Evolutionary conservation across 2,329 filamentous ascomycete species (phyloP).

Genomic region (Xylariaceae sp.): DNA sequence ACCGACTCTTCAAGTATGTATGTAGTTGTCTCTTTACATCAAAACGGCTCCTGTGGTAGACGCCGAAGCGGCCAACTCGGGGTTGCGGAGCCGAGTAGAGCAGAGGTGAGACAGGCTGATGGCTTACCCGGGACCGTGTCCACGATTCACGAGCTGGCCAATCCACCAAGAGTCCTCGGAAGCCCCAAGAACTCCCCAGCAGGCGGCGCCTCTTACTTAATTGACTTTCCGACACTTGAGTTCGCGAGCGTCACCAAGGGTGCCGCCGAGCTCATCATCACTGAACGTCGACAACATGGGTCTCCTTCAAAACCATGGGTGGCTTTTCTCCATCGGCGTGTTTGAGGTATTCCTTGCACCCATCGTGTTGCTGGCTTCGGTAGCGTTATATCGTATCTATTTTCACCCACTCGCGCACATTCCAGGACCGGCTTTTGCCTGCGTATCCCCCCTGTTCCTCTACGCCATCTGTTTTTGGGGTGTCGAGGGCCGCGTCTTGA

Average conservation of each 20-base stretch:
- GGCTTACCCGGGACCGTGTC: background rate
- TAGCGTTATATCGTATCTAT: background rate
- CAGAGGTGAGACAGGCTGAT: background rate
- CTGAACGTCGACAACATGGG: background rate
- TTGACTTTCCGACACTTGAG: no score
- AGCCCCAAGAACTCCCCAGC: no score
- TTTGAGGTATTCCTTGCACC: background rate
- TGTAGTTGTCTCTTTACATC: background rate
- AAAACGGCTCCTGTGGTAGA: background rate
- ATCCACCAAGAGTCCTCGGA: no score
- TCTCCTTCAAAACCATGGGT: no score
- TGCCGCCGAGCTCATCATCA: no score
- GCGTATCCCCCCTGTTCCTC: constrained; percentile 6
- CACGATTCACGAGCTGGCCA: no score
- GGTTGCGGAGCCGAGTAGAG: background rate
- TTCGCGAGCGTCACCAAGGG: no score
- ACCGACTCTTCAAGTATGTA: background rate
- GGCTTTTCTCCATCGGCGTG: no score
- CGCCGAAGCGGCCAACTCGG: background rate
- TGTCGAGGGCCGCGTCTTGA: constrained; percentile 11
- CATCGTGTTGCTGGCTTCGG: constrained; percentile 1
- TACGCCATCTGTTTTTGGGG: constrained; percentile 14
- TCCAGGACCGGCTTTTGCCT: background rate
- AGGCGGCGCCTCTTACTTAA: no score
- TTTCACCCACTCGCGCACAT: background rate